A percentile compares a stretch with the other conserved stretches of the same genome.
Conservation (phyloP, 2,329 filamentous ascomycete genomes). For the Emericellopsis cladophorae region DNA sequence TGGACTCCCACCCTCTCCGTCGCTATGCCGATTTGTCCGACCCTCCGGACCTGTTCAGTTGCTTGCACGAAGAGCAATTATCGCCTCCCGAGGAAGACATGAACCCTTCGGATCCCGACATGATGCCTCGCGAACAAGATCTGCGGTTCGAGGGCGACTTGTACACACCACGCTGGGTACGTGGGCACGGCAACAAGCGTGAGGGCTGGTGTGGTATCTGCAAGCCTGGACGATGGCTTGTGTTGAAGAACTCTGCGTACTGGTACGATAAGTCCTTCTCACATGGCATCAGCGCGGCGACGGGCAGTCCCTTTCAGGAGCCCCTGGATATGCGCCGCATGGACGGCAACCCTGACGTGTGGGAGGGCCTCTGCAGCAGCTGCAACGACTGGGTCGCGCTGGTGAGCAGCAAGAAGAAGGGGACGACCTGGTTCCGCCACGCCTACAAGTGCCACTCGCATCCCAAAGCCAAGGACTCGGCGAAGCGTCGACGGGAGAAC, state of each 20-base stretch:
- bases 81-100: constrained; percentile 70
- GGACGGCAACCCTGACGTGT: constrained; percentile 70
- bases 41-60: constrained; percentile 65
- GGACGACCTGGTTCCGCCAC: constrained; percentile 85
- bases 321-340: constrained; percentile 64
- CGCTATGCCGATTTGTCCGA: constrained; percentile 65
- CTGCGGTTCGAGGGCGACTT: constrained; percentile 69
- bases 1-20: constrained; percentile 51
- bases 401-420: constrained; percentile 80
- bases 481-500: constrained; percentile 54
- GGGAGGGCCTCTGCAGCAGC: constrained; percentile 67
- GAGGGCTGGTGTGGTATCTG: constrained; percentile 87
- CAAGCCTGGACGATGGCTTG: constrained; percentile 74
- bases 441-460: constrained; percentile 77
- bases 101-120: constrained; percentile 63
- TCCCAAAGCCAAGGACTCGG: constrained; percentile 57
- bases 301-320: constrained; percentile 65
- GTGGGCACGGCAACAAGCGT: constrained; percentile 75
- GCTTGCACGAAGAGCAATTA: constrained; percentile 60
- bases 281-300: constrained; percentile 74
- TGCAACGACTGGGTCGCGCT: constrained; percentile 73
- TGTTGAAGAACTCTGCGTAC: constrained; percentile 81
- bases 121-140: constrained; percentile 68
- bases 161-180: constrained; percentile 75
- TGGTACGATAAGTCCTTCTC: constrained; percentile 92